Evolutionary conservation across 1,284 basidiomycete species (phyloP).

Genomic region (Volvariella volvacea): DNA sequence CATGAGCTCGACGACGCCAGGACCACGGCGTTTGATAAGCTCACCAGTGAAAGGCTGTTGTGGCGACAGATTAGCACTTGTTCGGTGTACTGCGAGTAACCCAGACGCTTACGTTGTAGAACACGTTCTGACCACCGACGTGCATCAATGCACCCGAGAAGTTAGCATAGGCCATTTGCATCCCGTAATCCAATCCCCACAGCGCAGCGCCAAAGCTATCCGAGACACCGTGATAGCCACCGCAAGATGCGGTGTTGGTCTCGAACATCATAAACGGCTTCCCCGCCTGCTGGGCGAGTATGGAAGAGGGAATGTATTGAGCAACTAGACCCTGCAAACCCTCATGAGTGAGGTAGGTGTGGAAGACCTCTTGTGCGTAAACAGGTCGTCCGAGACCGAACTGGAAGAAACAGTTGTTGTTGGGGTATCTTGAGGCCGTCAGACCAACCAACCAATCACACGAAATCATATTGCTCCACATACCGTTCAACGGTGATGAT

Average conservation of each 20-base stretch:
- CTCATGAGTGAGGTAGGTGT: conserved; percentile 52
- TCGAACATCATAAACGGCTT: conserved; percentile 72
- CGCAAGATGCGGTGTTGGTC: conserved; percentile 78
- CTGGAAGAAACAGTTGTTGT: conserved; percentile 57
- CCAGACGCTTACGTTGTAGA: conserved; percentile 48
- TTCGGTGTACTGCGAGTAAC: neutral
- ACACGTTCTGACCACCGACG: conserved; percentile 61
- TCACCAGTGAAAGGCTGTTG: conserved; percentile 37
- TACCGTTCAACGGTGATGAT: conserved; percentile 53
- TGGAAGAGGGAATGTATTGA: conserved; percentile 43
- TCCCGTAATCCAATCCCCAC: conserved; percentile 63
- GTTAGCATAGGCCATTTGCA: conserved; percentile 56
- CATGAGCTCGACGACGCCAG: neutral
- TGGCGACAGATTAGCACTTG: neutral
- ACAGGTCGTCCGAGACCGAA: conserved; percentile 33
- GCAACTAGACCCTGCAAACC: conserved; percentile 36
- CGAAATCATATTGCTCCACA: conserved; percentile 9
- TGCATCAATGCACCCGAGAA: conserved; percentile 55
- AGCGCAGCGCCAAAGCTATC: conserved; percentile 69
- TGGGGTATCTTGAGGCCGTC: conserved; percentile 50
- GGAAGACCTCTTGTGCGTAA: conserved; percentile 48
- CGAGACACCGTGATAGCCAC: conserved; percentile 71
- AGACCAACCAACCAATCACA: too few relatives aligned
- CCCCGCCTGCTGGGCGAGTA: conserved; percentile 33
- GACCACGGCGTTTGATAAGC: neutral